These are phyloP conservation scores for Paraconiothyrium brasiliense DNA, from an alignment of 2,329 filamentous ascomycete species.

Conservation along the genomic window DNA sequence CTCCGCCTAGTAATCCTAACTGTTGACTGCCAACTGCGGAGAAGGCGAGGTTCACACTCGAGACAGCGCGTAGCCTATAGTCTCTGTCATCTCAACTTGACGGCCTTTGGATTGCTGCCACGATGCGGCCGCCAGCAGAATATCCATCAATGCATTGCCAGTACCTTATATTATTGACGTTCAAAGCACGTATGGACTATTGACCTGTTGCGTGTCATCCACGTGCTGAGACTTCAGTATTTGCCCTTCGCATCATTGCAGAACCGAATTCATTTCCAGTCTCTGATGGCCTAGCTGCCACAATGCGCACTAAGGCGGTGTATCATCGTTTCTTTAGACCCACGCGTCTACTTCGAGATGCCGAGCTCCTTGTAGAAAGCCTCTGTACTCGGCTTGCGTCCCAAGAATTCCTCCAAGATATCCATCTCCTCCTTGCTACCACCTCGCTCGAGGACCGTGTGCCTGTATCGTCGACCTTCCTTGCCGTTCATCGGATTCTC, in stretches of 20 bases:
- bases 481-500: slow-evolving; percentile 78
- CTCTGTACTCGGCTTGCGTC: slow-evolving; percentile 77
- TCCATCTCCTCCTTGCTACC: slow-evolving; percentile 84
- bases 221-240: neutral
- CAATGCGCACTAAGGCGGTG: slow-evolving; percentile 1
- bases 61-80: neutral
- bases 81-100: neutral
- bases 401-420: slow-evolving; percentile 80
- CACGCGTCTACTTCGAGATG: slow-evolving; percentile 34
- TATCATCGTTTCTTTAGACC: slow-evolving; percentile 3
- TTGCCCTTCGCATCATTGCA: neutral
- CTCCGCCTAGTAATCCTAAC: neutral
- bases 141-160: neutral
- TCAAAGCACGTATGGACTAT: neutral
- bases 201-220: neutral
- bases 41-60: neutral
- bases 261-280: neutral
- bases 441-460: slow-evolving; percentile 80
- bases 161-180: neutral
- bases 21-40: neutral
- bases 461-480: slow-evolving; percentile 78
- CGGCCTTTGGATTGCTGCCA: neutral
- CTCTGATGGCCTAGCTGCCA: neutral
- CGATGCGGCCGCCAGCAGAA: neutral
- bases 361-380: slow-evolving; percentile 84